Conservation (phyloP, 2,329 filamentous ascomycete genomes). For the Dactylellina parvicollis region DNA sequence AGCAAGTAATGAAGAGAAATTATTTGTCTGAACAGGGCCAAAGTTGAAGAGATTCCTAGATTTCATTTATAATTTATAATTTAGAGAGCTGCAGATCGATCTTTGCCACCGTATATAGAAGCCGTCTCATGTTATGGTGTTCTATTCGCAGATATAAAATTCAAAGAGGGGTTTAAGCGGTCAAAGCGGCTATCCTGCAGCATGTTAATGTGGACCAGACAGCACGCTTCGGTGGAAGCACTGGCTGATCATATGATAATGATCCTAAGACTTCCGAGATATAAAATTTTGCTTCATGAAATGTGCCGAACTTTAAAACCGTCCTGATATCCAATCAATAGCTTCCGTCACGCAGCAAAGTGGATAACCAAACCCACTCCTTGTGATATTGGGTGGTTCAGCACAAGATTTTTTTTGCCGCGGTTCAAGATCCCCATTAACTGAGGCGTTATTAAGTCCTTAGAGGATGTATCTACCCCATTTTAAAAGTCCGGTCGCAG, state of each 20-base stretch:
- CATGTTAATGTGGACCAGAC: neutral
- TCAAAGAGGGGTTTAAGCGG: slow-evolving; percentile 36
- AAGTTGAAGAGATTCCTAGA: neutral
- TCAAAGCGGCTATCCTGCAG: slow-evolving; percentile 46
- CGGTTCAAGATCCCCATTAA: too few relatives aligned
- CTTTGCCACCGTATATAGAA: neutral
- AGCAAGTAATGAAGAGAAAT: slow-evolving; percentile 14
- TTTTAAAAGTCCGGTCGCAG: slow-evolving; percentile 19
- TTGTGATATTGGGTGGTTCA: neutral
- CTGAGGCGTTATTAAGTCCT: too few relatives aligned
- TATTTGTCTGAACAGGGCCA: slow-evolving; percentile 31
- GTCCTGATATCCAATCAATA: slow-evolving; percentile 32
- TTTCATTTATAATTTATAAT: slow-evolving; percentile 3
- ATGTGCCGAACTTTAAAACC: slow-evolving; percentile 36
- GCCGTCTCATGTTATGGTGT: neutral
- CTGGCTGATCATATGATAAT: slow-evolving; percentile 34
- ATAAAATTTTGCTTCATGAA: slow-evolving; percentile 27
- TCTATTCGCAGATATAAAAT: slow-evolving; percentile 36
- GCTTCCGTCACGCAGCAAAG: neutral
- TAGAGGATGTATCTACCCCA: slow-evolving; percentile 11
- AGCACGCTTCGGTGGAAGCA: neutral
- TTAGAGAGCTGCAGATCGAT: slow-evolving; percentile 8
- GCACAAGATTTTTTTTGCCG: neutral
- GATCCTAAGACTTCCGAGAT: slow-evolving; percentile 29
- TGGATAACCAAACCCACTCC: too few relatives aligned